Evolutionary conservation across 2,329 filamentous ascomycete genomes (phyloP).

Genomic region (Aspergillus fischeri): DNA sequence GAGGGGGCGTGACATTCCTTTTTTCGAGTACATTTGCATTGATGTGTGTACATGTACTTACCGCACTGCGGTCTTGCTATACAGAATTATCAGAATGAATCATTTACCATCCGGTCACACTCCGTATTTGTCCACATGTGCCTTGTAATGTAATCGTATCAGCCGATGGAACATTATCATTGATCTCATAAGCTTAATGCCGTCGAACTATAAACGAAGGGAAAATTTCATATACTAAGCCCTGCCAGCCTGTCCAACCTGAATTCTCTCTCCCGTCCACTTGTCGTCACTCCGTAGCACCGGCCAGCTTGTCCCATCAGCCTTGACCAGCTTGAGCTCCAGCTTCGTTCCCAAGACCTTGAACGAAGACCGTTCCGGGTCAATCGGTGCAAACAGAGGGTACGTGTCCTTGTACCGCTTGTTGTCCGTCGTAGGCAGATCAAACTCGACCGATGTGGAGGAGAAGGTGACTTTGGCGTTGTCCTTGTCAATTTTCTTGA

Average conservation of each 20-base stretch:
- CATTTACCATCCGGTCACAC: neutral
- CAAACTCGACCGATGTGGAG: slow-evolving; percentile 61
- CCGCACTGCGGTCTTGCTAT: slow-evolving; percentile 1
- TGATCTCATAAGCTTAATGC: neutral
- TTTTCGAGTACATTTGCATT: slow-evolving; percentile 10
- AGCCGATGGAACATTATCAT: neutral
- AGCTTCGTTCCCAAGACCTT: slow-evolving; percentile 87
- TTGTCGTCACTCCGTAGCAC: slow-evolving; percentile 75
- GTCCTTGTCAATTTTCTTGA: slow-evolving; percentile 93
- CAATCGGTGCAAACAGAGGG: slow-evolving; percentile 71
- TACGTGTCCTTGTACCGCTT: slow-evolving; percentile 76
- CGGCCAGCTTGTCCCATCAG: slow-evolving; percentile 76
- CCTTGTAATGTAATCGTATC: neutral
- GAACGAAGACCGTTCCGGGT: slow-evolving; percentile 68
- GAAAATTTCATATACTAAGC: slow-evolving; percentile 29
- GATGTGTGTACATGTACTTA: slow-evolving; percentile 1
- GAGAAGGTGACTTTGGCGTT: slow-evolving; percentile 68
- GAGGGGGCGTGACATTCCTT: slow-evolving; percentile 44
- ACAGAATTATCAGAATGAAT: neutral
- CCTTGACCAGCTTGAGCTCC: slow-evolving; percentile 70
- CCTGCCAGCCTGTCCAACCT: slow-evolving; percentile 75
- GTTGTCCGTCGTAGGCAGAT: slow-evolving; percentile 79
- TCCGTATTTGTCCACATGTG: neutral
- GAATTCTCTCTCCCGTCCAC: slow-evolving; percentile 74
- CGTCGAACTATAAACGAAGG: neutral